A percentile compares a stretch with the other conserved stretches of the same genome.
phyloP scores from a whole-genome alignment of 108 stramenopile species.

The Aurantiochytrium sp. region DNA sequence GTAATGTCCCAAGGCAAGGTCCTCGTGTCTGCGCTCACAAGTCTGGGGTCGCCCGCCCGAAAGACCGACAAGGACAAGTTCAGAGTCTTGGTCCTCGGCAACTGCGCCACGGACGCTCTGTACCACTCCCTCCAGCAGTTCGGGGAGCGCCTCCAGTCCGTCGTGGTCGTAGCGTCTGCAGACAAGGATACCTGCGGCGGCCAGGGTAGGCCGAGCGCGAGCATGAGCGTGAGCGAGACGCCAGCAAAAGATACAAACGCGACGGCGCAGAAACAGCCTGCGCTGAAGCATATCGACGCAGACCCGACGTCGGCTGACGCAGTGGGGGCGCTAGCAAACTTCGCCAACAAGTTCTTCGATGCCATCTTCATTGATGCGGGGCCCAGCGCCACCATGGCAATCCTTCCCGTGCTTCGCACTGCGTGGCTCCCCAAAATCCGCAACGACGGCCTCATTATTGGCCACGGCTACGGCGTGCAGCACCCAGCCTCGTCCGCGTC shows the following conservation, averaged over 20 bases:
- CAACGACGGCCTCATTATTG: conserved; percentile 6
- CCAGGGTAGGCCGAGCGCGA: no score
- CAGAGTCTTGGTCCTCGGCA: background rate
- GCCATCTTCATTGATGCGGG: background rate
- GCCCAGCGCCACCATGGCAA: background rate
- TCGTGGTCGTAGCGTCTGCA: background rate
- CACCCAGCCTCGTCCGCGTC: background rate
- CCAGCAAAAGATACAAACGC: no score
- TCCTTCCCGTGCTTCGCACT: background rate
- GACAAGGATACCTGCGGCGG: background rate
- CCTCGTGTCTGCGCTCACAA: background rate
- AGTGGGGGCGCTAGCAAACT: background rate
- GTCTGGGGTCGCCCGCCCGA: background rate
- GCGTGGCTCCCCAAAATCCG: background rate
- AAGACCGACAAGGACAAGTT: background rate
- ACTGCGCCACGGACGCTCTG: background rate
- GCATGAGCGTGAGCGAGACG: background rate
- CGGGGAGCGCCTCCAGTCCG: background rate
- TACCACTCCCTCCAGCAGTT: background rate
- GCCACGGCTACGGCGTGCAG: background rate
- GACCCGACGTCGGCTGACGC: background rate
- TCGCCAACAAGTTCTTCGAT: background rate
- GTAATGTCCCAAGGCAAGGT: background rate
- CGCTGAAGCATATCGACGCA: no score
- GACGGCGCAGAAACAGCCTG: no score